These are phyloP conservation scores for Xylogone sp. DNA, from an alignment of 2,329 filamentous ascomycete genomes.

Conservation along the genomic window DNA sequence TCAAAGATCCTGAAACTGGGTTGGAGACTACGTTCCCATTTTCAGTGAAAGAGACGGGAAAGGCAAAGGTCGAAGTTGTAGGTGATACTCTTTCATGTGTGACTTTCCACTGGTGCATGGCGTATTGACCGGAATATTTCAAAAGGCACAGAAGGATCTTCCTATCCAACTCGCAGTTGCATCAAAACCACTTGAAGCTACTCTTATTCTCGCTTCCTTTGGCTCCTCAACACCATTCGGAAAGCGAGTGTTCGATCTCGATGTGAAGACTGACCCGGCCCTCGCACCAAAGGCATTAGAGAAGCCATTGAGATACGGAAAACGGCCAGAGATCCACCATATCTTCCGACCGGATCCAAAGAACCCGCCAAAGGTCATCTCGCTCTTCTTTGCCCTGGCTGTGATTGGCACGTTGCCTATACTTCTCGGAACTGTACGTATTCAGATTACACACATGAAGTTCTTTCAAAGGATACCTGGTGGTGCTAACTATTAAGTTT, in stretches of 20 bases:
- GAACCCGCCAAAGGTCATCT: slow-evolving; percentile 78
- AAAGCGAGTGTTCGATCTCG: slow-evolving; percentile 68
- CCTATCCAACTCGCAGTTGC: slow-evolving; percentile 75
- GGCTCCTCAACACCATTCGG: slow-evolving; percentile 67
- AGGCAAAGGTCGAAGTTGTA: slow-evolving; percentile 82
- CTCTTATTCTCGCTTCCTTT: slow-evolving; percentile 81
- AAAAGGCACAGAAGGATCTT: slow-evolving; percentile 82
- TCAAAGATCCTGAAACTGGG: slow-evolving; percentile 70
- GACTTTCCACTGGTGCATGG: background rate
- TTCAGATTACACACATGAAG: slow-evolving; percentile 7
- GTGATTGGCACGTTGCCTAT: slow-evolving; percentile 71
- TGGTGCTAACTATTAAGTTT: slow-evolving; percentile 16
- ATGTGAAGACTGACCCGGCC: slow-evolving; percentile 60
- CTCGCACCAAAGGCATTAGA: slow-evolving; percentile 57
- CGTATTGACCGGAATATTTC: slow-evolving; percentile 15
- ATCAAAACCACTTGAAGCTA: slow-evolving; percentile 68
- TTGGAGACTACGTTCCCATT: slow-evolving; percentile 87
- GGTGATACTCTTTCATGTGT: slow-evolving; percentile 27
- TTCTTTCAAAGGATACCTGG: background rate
- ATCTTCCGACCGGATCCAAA: slow-evolving; percentile 77
- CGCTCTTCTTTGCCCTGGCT: slow-evolving; percentile 69
- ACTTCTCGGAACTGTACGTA: slow-evolving; percentile 65
- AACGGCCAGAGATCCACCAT: slow-evolving; percentile 82
- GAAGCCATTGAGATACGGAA: slow-evolving; percentile 76
- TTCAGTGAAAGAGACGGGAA: slow-evolving; percentile 80